Evolutionary conservation across 257 asterid species (phyloP).

Genomic region (Haberlea rhodopensis): DNA sequence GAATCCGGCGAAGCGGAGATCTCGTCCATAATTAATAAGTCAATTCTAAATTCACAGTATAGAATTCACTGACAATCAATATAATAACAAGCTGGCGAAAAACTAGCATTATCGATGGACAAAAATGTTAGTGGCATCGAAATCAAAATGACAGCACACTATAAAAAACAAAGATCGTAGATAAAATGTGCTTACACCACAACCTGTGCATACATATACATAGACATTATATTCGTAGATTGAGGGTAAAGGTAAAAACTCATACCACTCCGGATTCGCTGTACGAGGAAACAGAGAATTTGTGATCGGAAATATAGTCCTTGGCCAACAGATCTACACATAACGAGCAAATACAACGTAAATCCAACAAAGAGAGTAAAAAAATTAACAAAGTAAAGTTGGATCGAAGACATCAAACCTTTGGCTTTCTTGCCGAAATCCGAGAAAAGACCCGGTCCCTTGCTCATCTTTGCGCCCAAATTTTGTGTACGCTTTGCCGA

Average conservation of each 20-base stretch:
- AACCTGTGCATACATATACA: background rate
- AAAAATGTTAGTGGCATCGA: conserved; percentile 2
- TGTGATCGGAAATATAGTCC: conserved; percentile 60
- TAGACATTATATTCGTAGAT: conserved; percentile 8
- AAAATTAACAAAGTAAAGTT: background rate
- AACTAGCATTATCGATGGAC: background rate
- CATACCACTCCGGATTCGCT: conserved; percentile 59
- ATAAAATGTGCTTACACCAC: background rate
- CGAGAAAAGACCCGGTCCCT: conserved; percentile 92
- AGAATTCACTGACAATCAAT: background rate
- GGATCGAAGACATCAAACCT: conserved; percentile 46
- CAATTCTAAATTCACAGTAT: background rate
- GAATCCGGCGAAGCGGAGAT: background rate
- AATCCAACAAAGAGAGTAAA: conserved; percentile 6
- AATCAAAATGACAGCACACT: background rate
- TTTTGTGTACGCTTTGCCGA: background rate
- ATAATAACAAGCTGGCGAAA: conserved; percentile 6
- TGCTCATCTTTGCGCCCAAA: conserved; percentile 52
- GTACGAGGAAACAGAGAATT: conserved; percentile 43
- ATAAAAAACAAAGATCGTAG: background rate
- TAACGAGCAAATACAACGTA: background rate
- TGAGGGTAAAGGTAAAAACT: background rate
- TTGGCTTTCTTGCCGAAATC: conserved; percentile 93
- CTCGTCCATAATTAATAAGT: background rate
- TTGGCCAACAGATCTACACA: conserved; percentile 51